These are phyloP conservation scores for Nepenthes mirabilis DNA, from an alignment of 148 eudicot genomes.

Conservation along the genomic window DNA sequence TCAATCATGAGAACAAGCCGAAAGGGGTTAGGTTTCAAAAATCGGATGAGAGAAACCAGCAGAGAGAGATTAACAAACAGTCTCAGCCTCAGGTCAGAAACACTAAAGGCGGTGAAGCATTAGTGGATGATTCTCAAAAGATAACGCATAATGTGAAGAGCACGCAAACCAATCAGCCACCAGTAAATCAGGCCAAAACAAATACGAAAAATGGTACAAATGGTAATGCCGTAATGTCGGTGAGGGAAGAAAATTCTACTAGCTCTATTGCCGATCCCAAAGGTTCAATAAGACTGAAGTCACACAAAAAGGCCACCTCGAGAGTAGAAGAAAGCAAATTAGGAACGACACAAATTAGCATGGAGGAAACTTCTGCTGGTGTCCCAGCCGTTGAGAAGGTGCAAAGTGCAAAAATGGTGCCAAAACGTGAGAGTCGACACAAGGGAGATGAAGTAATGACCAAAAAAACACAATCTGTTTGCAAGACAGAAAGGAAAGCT, in stretches of 20 bases:
- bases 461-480: slow-evolving; percentile 14
- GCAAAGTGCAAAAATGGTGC: slow-evolving; percentile 10
- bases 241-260: slow-evolving; percentile 3
- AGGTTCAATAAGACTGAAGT: slow-evolving; percentile 9
- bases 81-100: slow-evolving; percentile 16
- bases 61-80: slow-evolving; percentile 16
- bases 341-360: slow-evolving; percentile 7
- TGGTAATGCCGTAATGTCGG: slow-evolving; percentile 8
- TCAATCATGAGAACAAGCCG: slow-evolving; percentile 18
- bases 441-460: slow-evolving; percentile 32
- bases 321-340: slow-evolving; percentile 12
- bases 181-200: slow-evolving; percentile 8
- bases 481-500: slow-evolving; percentile 11
- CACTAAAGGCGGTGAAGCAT: slow-evolving; percentile 12
- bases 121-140: slow-evolving; percentile 12
- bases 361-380: slow-evolving; percentile 17
- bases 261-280: slow-evolving; percentile 8
- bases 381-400: slow-evolving; percentile 15
- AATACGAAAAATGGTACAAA: slow-evolving; percentile 15
- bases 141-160: slow-evolving; percentile 13
- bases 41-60: slow-evolving; percentile 22
- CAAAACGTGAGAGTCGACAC: slow-evolving; percentile 13
- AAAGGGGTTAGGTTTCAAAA: slow-evolving; percentile 13
- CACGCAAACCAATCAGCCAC: slow-evolving; percentile 18
- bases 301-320: slow-evolving; percentile 11